phyloP scores from a whole-genome alignment of 2,329 filamentous ascomycete genomes.

The Allantophomopsis lycopodina region DNA sequence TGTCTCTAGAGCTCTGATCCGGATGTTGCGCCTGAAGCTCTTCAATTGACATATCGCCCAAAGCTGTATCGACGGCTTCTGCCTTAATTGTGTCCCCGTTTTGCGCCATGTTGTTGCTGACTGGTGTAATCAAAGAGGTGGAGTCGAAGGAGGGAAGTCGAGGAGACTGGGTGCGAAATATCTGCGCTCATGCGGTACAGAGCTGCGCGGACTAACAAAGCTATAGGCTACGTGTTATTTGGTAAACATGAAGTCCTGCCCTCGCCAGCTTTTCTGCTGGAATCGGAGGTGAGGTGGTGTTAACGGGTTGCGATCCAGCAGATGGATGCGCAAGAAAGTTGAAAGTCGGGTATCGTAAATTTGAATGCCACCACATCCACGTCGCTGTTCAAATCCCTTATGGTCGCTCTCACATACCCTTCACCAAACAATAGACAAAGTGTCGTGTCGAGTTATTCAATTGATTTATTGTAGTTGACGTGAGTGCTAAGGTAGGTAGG shows the following conservation, averaged over 20 bases:
- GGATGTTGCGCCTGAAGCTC: constrained; percentile 5
- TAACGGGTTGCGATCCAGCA: not conserved
- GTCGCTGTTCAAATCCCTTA: too few species aligned
- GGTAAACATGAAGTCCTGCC: not conserved
- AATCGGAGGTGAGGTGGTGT: not conserved
- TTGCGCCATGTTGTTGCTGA: constrained; percentile 13
- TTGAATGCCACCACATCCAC: too few species aligned
- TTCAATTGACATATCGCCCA: constrained; percentile 19
- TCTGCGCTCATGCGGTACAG: not conserved
- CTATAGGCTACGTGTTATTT: constrained; percentile 1
- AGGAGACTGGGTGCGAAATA: not conserved
- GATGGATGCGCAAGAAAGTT: too few species aligned
- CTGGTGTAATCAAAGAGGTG: not conserved
- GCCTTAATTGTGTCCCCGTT: constrained; percentile 12
- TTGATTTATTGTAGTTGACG: too few species aligned
- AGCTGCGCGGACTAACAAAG: constrained; percentile 1
- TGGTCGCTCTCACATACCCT: too few species aligned
- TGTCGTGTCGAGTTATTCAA: too few species aligned
- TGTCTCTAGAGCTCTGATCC: constrained; percentile 10
- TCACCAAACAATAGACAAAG: too few species aligned
- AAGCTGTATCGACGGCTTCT: constrained; percentile 15
- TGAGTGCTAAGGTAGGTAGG: too few species aligned
- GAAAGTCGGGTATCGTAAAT: too few species aligned
- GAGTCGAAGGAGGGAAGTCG: not conserved
- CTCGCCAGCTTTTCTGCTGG: constrained; percentile 1